A percentile compares a stretch with the other conserved stretches of the same genome.
phyloP scores from a whole-genome alignment of 805 yeast genomes.

The Blastobotrys muscicola region DNA sequence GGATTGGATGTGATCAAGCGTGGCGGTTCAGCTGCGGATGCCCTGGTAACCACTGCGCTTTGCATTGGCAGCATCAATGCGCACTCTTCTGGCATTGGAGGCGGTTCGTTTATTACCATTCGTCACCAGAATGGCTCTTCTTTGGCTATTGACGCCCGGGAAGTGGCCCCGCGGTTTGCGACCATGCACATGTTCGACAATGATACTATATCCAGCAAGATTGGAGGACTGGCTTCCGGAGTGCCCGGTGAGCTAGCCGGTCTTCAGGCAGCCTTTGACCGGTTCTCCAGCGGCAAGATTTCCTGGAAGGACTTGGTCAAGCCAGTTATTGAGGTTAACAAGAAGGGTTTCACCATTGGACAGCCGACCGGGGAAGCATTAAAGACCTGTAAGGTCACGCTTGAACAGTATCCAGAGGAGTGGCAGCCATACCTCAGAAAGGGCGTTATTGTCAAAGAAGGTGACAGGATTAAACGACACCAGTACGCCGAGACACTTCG shows the following conservation, averaged over 20 bases:
- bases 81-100: slow-evolving; percentile 85
- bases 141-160: slow-evolving; percentile 74
- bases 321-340: slow-evolving; percentile 63
- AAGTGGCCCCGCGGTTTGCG: slow-evolving; percentile 66
- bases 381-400: not conserved
- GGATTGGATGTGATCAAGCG: slow-evolving; percentile 45
- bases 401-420: slow-evolving; percentile 27
- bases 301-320: slow-evolving; percentile 63
- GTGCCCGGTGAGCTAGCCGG: slow-evolving; percentile 92
- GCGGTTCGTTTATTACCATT: slow-evolving; percentile 72
- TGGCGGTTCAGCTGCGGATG: slow-evolving; percentile 85
- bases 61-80: slow-evolving; percentile 81
- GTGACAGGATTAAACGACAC: slow-evolving; percentile 55
- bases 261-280: slow-evolving; percentile 46
- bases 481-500: slow-evolving; percentile 58
- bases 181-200: slow-evolving; percentile 54
- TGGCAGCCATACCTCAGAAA: slow-evolving; percentile 25
- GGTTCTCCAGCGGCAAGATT: slow-evolving; percentile 63
- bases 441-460: slow-evolving; percentile 33
- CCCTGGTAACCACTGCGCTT: slow-evolving; percentile 78
- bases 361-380: slow-evolving; percentile 20
- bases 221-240: slow-evolving; percentile 84
- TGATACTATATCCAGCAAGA: slow-evolving; percentile 32
- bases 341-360: slow-evolving; percentile 53
- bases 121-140: slow-evolving; percentile 37